Evolutionary conservation across 805 yeast genomes (phyloP), one percentile per base, ranked within the genome.

Genomic region (Candida michaelii): DNA sequence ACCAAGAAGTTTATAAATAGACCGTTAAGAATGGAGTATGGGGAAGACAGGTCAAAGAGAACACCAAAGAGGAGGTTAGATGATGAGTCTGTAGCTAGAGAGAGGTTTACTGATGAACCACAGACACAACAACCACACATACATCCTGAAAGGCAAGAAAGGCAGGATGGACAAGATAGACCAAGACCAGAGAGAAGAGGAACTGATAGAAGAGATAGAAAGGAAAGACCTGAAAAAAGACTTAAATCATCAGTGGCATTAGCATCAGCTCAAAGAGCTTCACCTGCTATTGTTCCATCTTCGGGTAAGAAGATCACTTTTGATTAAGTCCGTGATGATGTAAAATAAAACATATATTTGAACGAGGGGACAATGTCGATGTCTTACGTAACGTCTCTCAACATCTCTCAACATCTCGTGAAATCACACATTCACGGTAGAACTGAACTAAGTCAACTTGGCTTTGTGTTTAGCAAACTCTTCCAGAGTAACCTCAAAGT

Each of bases 31-130:
- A 71, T 91, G 74, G 98, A 93, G 63, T 91, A 69, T 56, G 99
- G 99, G 51, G 97, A 93, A 66, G 98, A 91, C 60, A 77, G 99
- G 66, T 83, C 95, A 32, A 83, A 86, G 66, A 74, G 88, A 59
- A 73, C 66, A 37, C 83, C 82, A n/a, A 70, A 58, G 44, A 52
- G 64, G 52, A 55, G 53, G 39, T 50, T 51, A 48, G 58, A 47
- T 47, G 66, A 53, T 55, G 54, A 40, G 27, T 39, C 41, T 2
- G 25, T 19, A 21, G 47, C 43, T 13, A 32, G 43, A 15, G 51
- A 45, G 31, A 36, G 48, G 46, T 35, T 39, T 13, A 36, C 13
- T 3, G 40, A 27, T 4, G 27, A 24, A 13, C 14, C 7, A 29
- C 13, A 29, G 8, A 7, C 3, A 5, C 27, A 33, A 13, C 8